A percentile compares a stretch with the other conserved stretches of the same genome.
Evolutionary conservation across 495 filamentous ascomycete genomes (phyloP).

Genomic region (Terfezia claveryi): DNA sequence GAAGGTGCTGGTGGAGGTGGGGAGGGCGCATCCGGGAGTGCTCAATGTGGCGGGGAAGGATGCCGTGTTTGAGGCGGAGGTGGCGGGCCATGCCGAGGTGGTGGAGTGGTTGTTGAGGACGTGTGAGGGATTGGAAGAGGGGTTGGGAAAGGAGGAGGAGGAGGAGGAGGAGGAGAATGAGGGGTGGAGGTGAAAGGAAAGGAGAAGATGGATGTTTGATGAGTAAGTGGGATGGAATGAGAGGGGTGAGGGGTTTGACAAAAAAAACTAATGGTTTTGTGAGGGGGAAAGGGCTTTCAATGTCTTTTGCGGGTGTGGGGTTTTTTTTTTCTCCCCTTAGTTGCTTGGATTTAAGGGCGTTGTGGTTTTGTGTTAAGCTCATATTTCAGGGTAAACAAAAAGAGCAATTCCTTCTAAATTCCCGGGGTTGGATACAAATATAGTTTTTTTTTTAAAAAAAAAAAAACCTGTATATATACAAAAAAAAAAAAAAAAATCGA

Average conservation of each 20-base stretch:
- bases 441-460: too few species aligned
- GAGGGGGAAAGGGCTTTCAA: too few species aligned
- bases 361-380: too few species aligned
- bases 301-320: neutral
- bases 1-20: constrained; percentile 44
- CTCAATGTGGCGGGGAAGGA: constrained; percentile 68
- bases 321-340: neutral
- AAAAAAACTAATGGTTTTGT: too few species aligned
- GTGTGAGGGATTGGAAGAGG: constrained; percentile 15
- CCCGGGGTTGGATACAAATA: too few species aligned
- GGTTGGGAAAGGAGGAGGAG: constrained; percentile 43
- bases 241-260: too few species aligned
- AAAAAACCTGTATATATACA: too few species aligned
- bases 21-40: constrained; percentile 47
- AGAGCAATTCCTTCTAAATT: too few species aligned
- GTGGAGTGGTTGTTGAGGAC: constrained; percentile 43
- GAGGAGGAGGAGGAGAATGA: constrained; percentile 68
- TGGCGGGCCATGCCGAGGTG: constrained; percentile 56
- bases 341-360: neutral
- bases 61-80: constrained; percentile 64
- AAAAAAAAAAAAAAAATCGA: too few species aligned
- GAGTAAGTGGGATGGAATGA: neutral
- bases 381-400: too few species aligned
- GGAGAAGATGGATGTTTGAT: neutral
- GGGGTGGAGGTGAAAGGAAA: constrained; percentile 38